A percentile compares a stretch with the other conserved stretches of the same genome.
Evolutionary conservation across 1,284 basidiomycete genomes (phyloP).

Genomic region (Pseudozyma tsukubaensis): DNA sequence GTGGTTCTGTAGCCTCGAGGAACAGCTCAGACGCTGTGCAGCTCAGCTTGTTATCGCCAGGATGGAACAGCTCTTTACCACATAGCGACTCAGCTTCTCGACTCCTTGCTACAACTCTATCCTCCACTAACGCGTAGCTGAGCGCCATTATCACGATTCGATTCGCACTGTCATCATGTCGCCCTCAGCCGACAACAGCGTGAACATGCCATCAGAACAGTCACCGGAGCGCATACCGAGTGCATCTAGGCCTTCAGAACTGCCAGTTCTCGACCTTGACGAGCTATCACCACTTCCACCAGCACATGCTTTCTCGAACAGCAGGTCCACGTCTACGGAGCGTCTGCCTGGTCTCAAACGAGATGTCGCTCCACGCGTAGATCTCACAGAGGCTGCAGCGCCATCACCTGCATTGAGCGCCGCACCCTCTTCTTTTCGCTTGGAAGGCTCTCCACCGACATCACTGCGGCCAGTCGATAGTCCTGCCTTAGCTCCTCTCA

Average conservation of each 20-base stretch:
- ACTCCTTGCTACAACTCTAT: no score
- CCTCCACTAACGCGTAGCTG: no score
- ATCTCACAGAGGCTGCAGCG: neutral
- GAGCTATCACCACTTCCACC: conserved; percentile 47
- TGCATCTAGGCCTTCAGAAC: neutral
- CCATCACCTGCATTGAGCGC: conserved; percentile 29
- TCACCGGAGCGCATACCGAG: neutral
- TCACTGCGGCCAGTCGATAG: conserved; percentile 9
- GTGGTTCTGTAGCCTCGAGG: no score
- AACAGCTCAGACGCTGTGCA: no score
- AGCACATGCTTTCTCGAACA: conserved; percentile 18
- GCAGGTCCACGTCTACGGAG: conserved; percentile 18
- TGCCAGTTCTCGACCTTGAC: conserved; percentile 41
- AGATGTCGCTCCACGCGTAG: conserved; percentile 8
- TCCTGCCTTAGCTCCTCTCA: neutral
- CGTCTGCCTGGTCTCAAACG: conserved; percentile 17
- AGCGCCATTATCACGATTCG: neutral
- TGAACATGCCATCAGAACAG: neutral
- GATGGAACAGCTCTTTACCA: no score
- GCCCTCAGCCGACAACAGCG: neutral
- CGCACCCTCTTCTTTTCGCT: conserved; percentile 30
- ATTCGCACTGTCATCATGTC: conserved; percentile 4
- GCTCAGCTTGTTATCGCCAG: no score
- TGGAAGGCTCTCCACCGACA: conserved; percentile 31
- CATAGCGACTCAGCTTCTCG: no score